Evolutionary conservation across 495 filamentous ascomycete species (phyloP), one percentile per base, ranked within the genome.

Genomic region (Lichenothelia convexa): DNA sequence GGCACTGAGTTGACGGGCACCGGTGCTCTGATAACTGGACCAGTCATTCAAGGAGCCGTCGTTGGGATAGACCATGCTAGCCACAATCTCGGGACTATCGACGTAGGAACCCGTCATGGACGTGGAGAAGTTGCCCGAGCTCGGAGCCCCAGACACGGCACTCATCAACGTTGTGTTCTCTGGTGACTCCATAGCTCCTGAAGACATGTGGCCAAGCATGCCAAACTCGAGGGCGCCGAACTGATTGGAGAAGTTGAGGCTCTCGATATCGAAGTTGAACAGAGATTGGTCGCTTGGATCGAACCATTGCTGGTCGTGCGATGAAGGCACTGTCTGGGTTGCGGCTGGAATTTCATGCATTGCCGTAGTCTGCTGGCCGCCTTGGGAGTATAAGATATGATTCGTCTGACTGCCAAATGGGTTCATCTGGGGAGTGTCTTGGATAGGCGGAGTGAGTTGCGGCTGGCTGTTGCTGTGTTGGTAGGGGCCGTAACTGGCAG

Each of bases 181-280:
- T 4, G 74, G 75, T 1, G 80, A 82, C 36, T 86, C 82, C 15
- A 71, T 78, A 2, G 80, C 81, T 1, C 80, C 82, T 13, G 75
- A 82, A 20, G 81, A 80, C 79, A 97, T 87, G 48, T 93, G 85
- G 15, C 81, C 80, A 3, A 97, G 71, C 71, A 93, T 92, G 16
- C 81, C 75, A 49, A 94, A 93, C 53, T 97, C 89, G 40, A 91
- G 56, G 21, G 83, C 85, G 40, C 83, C 86, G 46, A 93, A 97
- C 21, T 87, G 80, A 49, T 87, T 94, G 32, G 82, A 85, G 50
- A 95, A 97, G 54, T 93, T 93, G 46, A 93, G 66, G 34, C 83
- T 83, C 22, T 89, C 82, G 2, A 93, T 65, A 51, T 94, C 83
- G 50, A 93, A 93, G 50, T 92, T 92, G 62, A 85, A 93, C 31